Percentiles rank a stretch among this genome's conserved stretches.
phyloP scores from a whole-genome alignment of 148 eudicot genomes.

The Cornus controversa region DNA sequence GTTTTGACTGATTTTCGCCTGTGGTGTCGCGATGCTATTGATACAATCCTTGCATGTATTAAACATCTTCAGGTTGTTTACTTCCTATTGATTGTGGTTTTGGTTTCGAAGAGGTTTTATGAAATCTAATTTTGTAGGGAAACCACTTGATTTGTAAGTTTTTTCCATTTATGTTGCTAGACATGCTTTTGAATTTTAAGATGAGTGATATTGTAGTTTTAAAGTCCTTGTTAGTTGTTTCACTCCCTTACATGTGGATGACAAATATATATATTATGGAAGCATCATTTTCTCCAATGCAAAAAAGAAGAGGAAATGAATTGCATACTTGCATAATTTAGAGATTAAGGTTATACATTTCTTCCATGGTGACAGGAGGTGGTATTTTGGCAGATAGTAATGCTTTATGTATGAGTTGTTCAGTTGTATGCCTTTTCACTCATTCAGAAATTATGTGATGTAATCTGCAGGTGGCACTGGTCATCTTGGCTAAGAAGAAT shows the following conservation, averaged over 20 bases:
- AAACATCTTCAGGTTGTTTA: slow-evolving; percentile 69
- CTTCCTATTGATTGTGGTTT: slow-evolving; percentile 3
- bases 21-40: slow-evolving; percentile 97
- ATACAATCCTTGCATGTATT: slow-evolving; percentile 45
- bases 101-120: neutral
- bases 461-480: slow-evolving; percentile 60
- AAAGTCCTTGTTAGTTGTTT: too few species aligned
- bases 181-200: neutral
- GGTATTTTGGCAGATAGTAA: too few species aligned
- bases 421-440: neutral
- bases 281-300: too few species aligned
- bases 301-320: neutral
- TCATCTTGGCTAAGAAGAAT: slow-evolving; percentile 73
- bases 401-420: too few species aligned
- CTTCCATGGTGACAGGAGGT: too few species aligned
- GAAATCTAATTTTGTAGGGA: neutral
- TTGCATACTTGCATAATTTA: neutral
- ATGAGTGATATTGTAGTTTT: neutral
- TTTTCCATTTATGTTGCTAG: neutral
- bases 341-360: too few species aligned
- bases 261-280: too few species aligned
- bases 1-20: slow-evolving; percentile 90
- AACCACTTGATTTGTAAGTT: neutral
- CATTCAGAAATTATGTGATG: slow-evolving; percentile 2
- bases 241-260: too few species aligned